Evolutionary conservation across 2,329 filamentous ascomycete species (phyloP).

Genomic region (Sarocladiaceae sp.): DNA sequence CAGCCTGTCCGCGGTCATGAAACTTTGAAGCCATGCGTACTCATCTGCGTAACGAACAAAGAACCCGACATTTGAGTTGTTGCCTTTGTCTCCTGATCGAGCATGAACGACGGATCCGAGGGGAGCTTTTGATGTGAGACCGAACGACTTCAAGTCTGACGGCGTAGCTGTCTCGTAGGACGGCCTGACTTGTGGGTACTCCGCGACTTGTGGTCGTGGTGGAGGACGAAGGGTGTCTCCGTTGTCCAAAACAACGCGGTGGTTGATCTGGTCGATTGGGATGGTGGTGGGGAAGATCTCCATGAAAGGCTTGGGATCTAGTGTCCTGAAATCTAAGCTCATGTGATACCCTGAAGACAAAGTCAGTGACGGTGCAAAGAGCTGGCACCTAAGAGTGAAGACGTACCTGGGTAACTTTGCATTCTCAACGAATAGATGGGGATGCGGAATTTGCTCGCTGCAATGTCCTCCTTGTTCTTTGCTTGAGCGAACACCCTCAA

Average conservation of each 20-base stretch:
- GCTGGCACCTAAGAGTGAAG: too few relatives aligned
- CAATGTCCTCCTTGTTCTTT: slow-evolving; percentile 26
- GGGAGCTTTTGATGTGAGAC: slow-evolving; percentile 18
- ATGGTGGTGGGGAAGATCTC: slow-evolving; percentile 36
- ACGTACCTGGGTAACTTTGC: slow-evolving; percentile 33
- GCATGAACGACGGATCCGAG: slow-evolving; percentile 27
- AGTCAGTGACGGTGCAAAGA: not conserved
- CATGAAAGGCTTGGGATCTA: slow-evolving; percentile 38
- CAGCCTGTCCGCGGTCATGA: slow-evolving; percentile 33
- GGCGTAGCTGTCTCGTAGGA: slow-evolving; percentile 23
- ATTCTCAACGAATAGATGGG: slow-evolving; percentile 34
- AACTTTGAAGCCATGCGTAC: slow-evolving; percentile 38
- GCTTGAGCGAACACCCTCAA: slow-evolving; percentile 44
- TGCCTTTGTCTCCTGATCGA: slow-evolving; percentile 36
- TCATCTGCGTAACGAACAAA: slow-evolving; percentile 40
- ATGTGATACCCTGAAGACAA: slow-evolving; percentile 29
- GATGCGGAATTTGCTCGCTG: slow-evolving; percentile 30
- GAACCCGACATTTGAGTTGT: slow-evolving; percentile 40
- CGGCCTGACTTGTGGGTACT: slow-evolving; percentile 20
- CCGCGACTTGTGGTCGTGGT: slow-evolving; percentile 16
- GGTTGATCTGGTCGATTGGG: slow-evolving; percentile 21
- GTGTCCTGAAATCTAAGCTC: slow-evolving; percentile 38
- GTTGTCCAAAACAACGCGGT: slow-evolving; percentile 23
- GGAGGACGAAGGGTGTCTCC: slow-evolving; percentile 15
- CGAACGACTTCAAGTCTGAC: slow-evolving; percentile 19